Percentiles rank a stretch among this genome's conserved stretches.
Conservation (phyloP, 352 stramenopile genomes). For the Globisporangium sylvaticum region DNA sequence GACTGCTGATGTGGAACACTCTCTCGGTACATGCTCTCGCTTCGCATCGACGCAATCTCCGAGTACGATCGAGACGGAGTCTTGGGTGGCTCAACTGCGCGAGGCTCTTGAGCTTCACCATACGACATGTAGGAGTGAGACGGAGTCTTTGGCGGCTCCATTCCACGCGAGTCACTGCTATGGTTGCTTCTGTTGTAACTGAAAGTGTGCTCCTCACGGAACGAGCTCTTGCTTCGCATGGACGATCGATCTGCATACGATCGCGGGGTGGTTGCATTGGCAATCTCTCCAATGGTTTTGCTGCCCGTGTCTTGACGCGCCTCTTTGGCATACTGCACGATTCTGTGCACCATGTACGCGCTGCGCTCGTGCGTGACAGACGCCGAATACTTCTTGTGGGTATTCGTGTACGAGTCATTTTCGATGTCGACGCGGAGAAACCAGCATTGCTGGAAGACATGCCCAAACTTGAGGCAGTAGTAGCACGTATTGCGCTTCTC, state of each 20-base stretch:
- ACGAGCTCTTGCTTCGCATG: slow-evolving; percentile 9
- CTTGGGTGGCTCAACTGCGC: not conserved
- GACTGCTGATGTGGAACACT: not conserved
- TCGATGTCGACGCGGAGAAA: slow-evolving; percentile 39
- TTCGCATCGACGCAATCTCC: slow-evolving; percentile 12
- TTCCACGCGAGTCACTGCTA: not conserved
- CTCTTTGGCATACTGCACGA: slow-evolving; percentile 37
- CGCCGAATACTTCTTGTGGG: slow-evolving; percentile 39
- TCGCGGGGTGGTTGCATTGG: not conserved
- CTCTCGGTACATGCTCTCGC: slow-evolving; percentile 13
- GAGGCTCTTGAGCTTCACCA: not conserved
- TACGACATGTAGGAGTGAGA: slow-evolving; percentile 1
- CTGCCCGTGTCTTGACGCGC: slow-evolving; percentile 10
- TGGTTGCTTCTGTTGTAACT: slow-evolving; percentile 1
- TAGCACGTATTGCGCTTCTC: slow-evolving; percentile 28
- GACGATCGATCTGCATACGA: slow-evolving; percentile 1
- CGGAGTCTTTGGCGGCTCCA: not conserved
- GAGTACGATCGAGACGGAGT: slow-evolving; percentile 7
- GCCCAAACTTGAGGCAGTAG: slow-evolving; percentile 40
- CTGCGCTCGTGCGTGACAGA: slow-evolving; percentile 28
- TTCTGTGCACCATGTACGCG: slow-evolving; percentile 31
- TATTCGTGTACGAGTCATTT: slow-evolving; percentile 21
- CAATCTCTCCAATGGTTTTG: not conserved
- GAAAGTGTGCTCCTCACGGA: slow-evolving; percentile 7
- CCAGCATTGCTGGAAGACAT: slow-evolving; percentile 37